Percentiles rank a stretch among this genome's conserved stretches.
phyloP scores from a whole-genome alignment of 257 asterid species.

The Lithospermum erythrorhizon region DNA sequence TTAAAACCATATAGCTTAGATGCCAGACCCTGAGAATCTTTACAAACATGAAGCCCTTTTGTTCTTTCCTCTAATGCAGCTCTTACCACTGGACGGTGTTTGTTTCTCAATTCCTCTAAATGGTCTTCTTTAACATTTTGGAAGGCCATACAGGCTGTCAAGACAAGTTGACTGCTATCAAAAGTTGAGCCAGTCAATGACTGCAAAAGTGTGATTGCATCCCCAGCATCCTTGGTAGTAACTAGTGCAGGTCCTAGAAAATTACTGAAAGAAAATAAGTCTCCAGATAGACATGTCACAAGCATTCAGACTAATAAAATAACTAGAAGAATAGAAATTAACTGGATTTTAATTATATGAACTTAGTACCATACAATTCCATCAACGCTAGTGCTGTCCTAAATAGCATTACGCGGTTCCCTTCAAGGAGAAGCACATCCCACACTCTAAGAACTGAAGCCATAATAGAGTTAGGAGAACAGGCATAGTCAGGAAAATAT shows the following conservation, averaged over 20 bases:
- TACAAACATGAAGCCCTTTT: slow-evolving; percentile 43
- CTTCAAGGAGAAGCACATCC: slow-evolving; percentile 92
- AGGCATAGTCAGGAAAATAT: slow-evolving; percentile 1
- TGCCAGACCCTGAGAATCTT: slow-evolving; percentile 61
- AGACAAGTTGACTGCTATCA: slow-evolving; percentile 92
- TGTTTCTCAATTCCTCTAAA: slow-evolving; percentile 55
- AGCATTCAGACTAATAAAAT: background rate
- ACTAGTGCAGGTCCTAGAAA: slow-evolving; percentile 85
- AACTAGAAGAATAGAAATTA: background rate
- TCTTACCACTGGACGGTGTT: slow-evolving; percentile 75
- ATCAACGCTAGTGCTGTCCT: slow-evolving; percentile 77
- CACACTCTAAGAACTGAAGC: slow-evolving; percentile 82
- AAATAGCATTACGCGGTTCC: slow-evolving; percentile 90
- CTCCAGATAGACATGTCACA: background rate
- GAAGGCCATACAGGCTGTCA: slow-evolving; percentile 92
- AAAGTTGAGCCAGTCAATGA: slow-evolving; percentile 88
- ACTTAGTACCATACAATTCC: slow-evolving; percentile 72
- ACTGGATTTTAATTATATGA: background rate
- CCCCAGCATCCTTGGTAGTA: slow-evolving; percentile 94
- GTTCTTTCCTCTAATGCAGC: slow-evolving; percentile 73
- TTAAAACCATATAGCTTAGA: slow-evolving; percentile 64
- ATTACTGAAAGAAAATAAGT: slow-evolving; percentile 30
- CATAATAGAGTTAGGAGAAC: slow-evolving; percentile 6
- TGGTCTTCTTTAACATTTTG: slow-evolving; percentile 64
- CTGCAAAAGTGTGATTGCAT: slow-evolving; percentile 84